A percentile compares a stretch with the other conserved stretches of the same genome.
Evolutionary conservation across 441 rosid species (phyloP).

Genomic region (Codiaeum variegatum): DNA sequence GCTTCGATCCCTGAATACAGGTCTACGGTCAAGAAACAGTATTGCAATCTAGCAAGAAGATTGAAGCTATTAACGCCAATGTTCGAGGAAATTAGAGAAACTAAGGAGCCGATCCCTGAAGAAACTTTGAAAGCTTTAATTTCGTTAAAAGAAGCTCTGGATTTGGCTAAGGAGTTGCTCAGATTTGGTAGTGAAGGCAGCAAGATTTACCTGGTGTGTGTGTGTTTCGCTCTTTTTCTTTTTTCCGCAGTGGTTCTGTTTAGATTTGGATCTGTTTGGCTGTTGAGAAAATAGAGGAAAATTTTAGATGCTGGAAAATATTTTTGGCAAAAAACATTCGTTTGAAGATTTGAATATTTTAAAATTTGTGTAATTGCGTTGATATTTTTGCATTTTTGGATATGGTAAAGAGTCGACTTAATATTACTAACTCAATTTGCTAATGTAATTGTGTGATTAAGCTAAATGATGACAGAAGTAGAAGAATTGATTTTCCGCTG

Average conservation of each 20-base stretch:
- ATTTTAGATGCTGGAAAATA: not conserved
- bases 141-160: conserved; percentile 48
- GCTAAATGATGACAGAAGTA: not conserved
- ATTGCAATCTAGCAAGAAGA: conserved; percentile 61
- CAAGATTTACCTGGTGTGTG: conserved; percentile 79
- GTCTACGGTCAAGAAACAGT: conserved; percentile 61
- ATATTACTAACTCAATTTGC: not conserved
- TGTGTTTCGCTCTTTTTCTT: conserved; percentile 1
- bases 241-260: not conserved
- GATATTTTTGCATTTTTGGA: not conserved
- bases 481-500: not conserved
- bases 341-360: not conserved
- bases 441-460: not conserved
- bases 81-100: conserved; percentile 82
- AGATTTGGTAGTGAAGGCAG: conserved; percentile 64
- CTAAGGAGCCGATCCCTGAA: conserved; percentile 42
- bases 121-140: conserved; percentile 43
- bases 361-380: not conserved
- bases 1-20: conserved; percentile 51
- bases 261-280: conserved; percentile 31
- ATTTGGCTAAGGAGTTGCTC: conserved; percentile 65
- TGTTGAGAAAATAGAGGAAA: conserved; percentile 11
- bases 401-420: not conserved
- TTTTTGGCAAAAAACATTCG: not conserved
- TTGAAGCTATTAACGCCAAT: conserved; percentile 75